Base-by-base conservation (phyloP, 2,329 filamentous ascomycete genomes). In the Corynespora cassiicola region DNA sequence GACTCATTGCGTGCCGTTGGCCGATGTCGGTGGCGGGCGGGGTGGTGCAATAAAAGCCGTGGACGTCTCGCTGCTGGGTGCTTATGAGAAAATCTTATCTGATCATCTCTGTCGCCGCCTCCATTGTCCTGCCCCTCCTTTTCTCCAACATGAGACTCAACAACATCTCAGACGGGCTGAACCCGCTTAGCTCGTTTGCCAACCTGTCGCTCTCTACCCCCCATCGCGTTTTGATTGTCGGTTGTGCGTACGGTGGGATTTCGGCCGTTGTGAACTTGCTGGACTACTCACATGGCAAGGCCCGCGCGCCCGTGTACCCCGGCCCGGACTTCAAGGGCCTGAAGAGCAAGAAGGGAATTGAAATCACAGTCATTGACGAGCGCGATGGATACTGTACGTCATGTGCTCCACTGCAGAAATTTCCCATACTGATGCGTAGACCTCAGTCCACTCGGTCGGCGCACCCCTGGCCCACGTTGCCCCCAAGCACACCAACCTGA, bases 361-460 rank as follows among this genome's bases (percentile, higher is more conserved):
- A 89, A 23, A 83, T 91, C 33, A 90, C 85, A 15, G 77, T 91
- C 15, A 82, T 88, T 16, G 87, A 91, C 55, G 86, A 90, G 65
- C 75, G 86, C n/a, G 87, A 91, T 72, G 88, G 88, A n/a, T 90
- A 83, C 64, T 90, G 87, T 90, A 73, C 54, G 84, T 50, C 27
- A 44, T 36, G 16, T 45, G 32, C 47, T 38, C 43, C 38, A 43
- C 19, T 10, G 8, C 12, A 24, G 15, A 2, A 17, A n/a, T 5
- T 9, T 35, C 12, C 35, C 25, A 17, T 49, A 54, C 56, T 63
- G 30, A 62, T 31, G 32, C 12, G 30, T 12, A 30, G 45, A 47
- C 31, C 24, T 39, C 42, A 90, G 87, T 83, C 66, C 88, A 92
- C 65, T 66, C 88, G 17, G 90, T 92, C 54, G 87, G 87, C 32